Conservation (phyloP, 306 rosid genomes). For the Glycyrrhiza uralensis region DNA sequence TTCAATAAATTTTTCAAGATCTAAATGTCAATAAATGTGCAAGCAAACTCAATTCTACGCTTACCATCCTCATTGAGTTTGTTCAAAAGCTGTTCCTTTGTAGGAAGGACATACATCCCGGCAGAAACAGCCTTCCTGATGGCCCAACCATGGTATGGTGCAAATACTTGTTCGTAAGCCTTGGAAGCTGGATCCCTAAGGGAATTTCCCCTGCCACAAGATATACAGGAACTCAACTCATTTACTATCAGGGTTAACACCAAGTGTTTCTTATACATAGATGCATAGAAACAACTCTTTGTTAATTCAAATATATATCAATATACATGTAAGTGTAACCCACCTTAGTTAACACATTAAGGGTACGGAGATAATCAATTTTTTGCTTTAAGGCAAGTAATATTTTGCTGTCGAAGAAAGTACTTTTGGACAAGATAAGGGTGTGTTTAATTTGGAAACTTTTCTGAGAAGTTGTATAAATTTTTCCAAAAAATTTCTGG, state of each 20-base stretch:
- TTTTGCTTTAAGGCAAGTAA: not conserved
- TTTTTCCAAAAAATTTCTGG: not conserved
- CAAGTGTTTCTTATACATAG: not conserved
- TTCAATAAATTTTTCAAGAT: slow-evolving; percentile 5
- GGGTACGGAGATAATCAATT: not conserved
- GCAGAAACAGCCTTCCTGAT: slow-evolving; percentile 88
- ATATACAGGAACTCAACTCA: slow-evolving; percentile 20
- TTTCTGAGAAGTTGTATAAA: not conserved
- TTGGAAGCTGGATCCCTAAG: slow-evolving; percentile 83
- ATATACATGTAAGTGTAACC: not conserved
- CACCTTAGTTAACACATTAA: not conserved
- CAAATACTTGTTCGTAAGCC: slow-evolving; percentile 76
- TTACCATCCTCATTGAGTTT: slow-evolving; percentile 88
- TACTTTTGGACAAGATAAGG: not conserved
- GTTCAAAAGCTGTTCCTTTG: slow-evolving; percentile 59
- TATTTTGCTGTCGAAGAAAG: not conserved
- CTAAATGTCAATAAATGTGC: slow-evolving; percentile 3
- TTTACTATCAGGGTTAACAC: not conserved
- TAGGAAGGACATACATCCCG: slow-evolving; percentile 89
- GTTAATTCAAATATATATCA: not conserved
- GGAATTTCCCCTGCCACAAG: slow-evolving; percentile 68
- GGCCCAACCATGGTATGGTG: slow-evolving; percentile 89
- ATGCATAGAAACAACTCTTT: not conserved
- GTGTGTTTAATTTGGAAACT: not conserved
- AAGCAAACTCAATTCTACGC: slow-evolving; percentile 25